Evolutionary conservation across 2,329 filamentous ascomycete species (phyloP).

Genomic region (Colletotrichum chlorophyti): DNA sequence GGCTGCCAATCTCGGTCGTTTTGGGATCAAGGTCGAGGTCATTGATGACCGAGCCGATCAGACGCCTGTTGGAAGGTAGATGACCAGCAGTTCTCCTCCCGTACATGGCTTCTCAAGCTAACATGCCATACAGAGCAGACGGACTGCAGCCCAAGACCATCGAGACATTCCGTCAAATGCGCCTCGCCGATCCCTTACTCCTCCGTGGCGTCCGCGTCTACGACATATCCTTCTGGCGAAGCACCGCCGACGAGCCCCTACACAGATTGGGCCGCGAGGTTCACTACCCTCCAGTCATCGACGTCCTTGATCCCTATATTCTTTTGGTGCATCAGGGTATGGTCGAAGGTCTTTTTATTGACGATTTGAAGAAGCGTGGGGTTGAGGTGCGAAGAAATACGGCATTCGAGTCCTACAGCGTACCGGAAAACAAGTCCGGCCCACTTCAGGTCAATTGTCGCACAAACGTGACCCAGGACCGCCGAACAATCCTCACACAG

Average conservation of each 20-base stretch:
- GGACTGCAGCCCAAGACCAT: constrained; percentile 81
- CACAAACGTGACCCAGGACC: constrained; percentile 58
- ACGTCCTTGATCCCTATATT: constrained; percentile 64
- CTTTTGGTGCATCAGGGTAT: constrained; percentile 75
- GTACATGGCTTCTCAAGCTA: background rate
- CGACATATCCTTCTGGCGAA: constrained; percentile 77
- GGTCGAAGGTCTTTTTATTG: constrained; percentile 74
- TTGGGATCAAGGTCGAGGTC: constrained; percentile 69
- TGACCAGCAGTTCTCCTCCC: background rate
- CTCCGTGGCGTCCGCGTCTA: constrained; percentile 73
- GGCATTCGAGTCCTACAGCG: constrained; percentile 65
- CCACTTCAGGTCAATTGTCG: constrained; percentile 59
- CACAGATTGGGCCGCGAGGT: constrained; percentile 69
- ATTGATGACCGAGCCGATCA: constrained; percentile 73
- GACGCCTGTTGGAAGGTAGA: constrained; percentile 67
- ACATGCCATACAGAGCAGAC: constrained; percentile 59
- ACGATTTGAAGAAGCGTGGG: constrained; percentile 71
- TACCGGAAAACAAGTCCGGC: constrained; percentile 48
- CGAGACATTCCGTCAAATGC: constrained; percentile 77
- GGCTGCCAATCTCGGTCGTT: constrained; percentile 64
- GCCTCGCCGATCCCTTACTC: constrained; percentile 72
- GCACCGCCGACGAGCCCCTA: constrained; percentile 56
- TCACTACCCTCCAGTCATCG: constrained; percentile 70
- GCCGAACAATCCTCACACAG: constrained; percentile 59
- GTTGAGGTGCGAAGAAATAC: constrained; percentile 69